Base-by-base conservation (phyloP, 306 rosid species). In the Oemleria cerasiformis region DNA sequence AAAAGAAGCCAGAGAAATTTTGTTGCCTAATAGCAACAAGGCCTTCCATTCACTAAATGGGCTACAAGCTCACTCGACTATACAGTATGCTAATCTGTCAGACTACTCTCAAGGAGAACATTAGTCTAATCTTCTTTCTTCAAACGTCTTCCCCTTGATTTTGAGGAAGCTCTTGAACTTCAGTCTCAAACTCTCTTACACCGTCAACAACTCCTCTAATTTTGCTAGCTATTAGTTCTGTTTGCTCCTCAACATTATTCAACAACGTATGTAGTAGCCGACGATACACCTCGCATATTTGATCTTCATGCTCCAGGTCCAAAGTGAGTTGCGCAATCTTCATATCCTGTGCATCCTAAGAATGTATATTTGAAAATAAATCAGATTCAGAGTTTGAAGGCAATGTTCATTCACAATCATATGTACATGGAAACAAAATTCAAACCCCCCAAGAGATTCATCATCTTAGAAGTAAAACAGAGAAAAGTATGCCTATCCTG, bases 291-390 rank as follows among this genome's bases (percentile, higher is more conserved):
- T 65, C 68, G 53, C 89, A 82, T 68, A 51, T 41, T 10, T 38
- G 77, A 41, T 85, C 79, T 66, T 64, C 73, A 62, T 21, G 67
- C 81, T 75, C 74, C 4, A 84, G 82, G 63, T 84, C 82, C 76
- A 21, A 14, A 0, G 59, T 77, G 43, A 82, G 84, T 50, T 76
- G 56, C 44, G 62, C 82, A 53, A 76, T 85, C 71, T 58, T 81
- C 79, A 34, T 68, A 77, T 85, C 86, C 71, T 71, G 63, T 15
- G 71, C 34, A 9, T 77, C 84, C 84, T 82, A 59, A n/a, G 62
- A 75, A 36, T 41, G 68, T 34, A 5, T 39, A 34, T 7, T 34
- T 60, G 56, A 34, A 7, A 48, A 63, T 13, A 47, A 72, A 42
- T 20, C 45, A 38, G 63, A 39, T 4, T 39, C 50, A 56, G 13